phyloP scores from a whole-genome alignment of 1,284 basidiomycete genomes.

The Vanrija pseudolonga region DNA sequence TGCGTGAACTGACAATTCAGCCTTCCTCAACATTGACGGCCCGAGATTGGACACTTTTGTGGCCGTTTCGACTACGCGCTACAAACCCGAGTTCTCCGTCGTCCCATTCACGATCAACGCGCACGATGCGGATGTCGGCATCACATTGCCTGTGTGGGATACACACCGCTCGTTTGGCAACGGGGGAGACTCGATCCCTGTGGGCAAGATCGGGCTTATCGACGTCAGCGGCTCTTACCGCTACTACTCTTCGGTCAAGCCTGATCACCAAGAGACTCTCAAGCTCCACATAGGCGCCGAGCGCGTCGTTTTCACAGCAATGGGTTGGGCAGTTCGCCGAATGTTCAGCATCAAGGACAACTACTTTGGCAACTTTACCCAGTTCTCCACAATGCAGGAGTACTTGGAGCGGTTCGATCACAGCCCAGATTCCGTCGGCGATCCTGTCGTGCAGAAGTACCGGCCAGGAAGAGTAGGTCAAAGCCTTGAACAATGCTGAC shows the following conservation, averaged over 20 bases:
- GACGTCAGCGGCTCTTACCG: slow-evolving; percentile 67
- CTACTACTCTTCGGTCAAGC: slow-evolving; percentile 63
- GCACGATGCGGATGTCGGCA: slow-evolving; percentile 57
- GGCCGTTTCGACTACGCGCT: slow-evolving; percentile 66
- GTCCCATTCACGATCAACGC: slow-evolving; percentile 65
- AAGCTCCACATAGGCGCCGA: slow-evolving; percentile 55
- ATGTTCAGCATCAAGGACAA: slow-evolving; percentile 84
- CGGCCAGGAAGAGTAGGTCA: slow-evolving; percentile 64
- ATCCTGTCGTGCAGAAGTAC: slow-evolving; percentile 74
- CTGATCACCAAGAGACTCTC: slow-evolving; percentile 73
- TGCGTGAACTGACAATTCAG: slow-evolving; percentile 48
- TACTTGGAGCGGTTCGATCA: slow-evolving; percentile 66
- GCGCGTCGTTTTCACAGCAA: slow-evolving; percentile 62
- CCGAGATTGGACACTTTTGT: slow-evolving; percentile 56
- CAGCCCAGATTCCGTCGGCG: slow-evolving; percentile 61
- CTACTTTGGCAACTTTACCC: slow-evolving; percentile 86
- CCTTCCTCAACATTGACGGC: slow-evolving; percentile 67
- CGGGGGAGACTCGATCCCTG: slow-evolving; percentile 48
- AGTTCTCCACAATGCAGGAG: slow-evolving; percentile 80
- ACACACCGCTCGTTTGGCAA: slow-evolving; percentile 68
- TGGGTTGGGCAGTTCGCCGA: slow-evolving; percentile 83
- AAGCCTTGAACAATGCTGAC: not conserved
- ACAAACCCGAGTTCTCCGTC: slow-evolving; percentile 65
- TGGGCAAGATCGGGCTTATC: slow-evolving; percentile 62
- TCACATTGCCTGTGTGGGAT: slow-evolving; percentile 82